Conservation (phyloP, 1,284 basidiomycete genomes). For the Boletellus dicymbophilus region DNA sequence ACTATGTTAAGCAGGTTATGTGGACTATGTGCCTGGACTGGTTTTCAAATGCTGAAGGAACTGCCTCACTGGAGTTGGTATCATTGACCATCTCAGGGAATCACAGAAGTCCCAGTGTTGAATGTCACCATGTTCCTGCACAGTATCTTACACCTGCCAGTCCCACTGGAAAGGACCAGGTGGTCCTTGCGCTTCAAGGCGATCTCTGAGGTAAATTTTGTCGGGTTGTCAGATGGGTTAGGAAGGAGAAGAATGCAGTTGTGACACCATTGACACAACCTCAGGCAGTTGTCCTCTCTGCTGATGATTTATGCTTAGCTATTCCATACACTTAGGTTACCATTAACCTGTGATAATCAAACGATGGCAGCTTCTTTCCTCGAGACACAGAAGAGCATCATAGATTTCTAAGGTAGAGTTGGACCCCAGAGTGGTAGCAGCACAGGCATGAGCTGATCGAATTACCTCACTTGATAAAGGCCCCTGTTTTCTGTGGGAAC, state of each 20-base stretch:
- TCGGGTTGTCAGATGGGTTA: background rate
- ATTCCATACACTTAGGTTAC: no score
- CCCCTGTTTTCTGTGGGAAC: no score
- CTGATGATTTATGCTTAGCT: no score
- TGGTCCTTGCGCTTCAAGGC: background rate
- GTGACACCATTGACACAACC: background rate
- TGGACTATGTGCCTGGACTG: background rate
- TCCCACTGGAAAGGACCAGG: background rate
- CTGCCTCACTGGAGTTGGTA: background rate
- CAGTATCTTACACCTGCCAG: background rate
- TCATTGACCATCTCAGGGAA: background rate
- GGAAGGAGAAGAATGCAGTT: constrained; percentile 1
- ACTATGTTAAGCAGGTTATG: constrained; percentile 1
- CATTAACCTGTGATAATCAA: no score
- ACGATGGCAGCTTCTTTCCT: no score
- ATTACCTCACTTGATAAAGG: no score
- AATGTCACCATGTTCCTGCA: constrained; percentile 4
- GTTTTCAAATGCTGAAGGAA: background rate
- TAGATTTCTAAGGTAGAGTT: no score
- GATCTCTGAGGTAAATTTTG: constrained; percentile 1
- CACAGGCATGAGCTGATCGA: no score
- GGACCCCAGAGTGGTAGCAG: no score
- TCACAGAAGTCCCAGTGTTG: background rate
- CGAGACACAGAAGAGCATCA: no score
- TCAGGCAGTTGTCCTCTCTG: no score